Evolutionary conservation across 306 rosid species (phyloP), one percentile per base, ranked within the genome.

Genomic region (Astragalus membranaceus): DNA sequence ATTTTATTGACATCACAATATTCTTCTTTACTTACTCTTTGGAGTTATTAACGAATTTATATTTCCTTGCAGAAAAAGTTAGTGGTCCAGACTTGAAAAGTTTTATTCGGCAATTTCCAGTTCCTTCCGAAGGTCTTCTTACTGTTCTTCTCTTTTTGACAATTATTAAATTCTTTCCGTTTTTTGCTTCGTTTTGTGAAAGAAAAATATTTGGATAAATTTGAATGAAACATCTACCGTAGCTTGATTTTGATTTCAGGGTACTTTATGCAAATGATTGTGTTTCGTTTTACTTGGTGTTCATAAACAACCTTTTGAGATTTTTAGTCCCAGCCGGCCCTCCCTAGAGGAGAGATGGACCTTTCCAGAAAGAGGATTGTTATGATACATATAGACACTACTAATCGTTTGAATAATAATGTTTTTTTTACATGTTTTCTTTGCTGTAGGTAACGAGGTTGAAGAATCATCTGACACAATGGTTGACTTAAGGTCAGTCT

Each of bases 21-120:
- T 49, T 60, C 46, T 53, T 67, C 44, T 17, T 61, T 73, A 52
- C 56, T 5, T 50, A 13, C 55, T 10, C 36, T 53, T 26, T 3
- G 46, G 15, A 58, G 30, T 51, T 75, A 70, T 67, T 69, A 36
- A 51, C 71, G 41, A 16, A 74, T 59, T 49, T 57, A 62, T 52
- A n/a, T 66, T 64, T 61, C 17, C 69, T 0, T 51, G 14, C 72
- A 90, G 97, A 80, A 67, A 85, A 84, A 75, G 84, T 54, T 70
- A 72, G 79, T 69, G 92, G 92, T 66, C 92, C 97, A 36, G 95
- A 94, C 77, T 80, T 94, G 82, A 87, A 78, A 79, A 88, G 95
- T 82, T 94, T 94, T 73, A 80, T 94, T 52, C 89, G 42, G 79
- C 99, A 94, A 78, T 82, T 91, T 60, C 92, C 87, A 42, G 78